Evolutionary conservation across 1,284 basidiomycete species (phyloP).

Genomic region (Boletus austroedulis): DNA sequence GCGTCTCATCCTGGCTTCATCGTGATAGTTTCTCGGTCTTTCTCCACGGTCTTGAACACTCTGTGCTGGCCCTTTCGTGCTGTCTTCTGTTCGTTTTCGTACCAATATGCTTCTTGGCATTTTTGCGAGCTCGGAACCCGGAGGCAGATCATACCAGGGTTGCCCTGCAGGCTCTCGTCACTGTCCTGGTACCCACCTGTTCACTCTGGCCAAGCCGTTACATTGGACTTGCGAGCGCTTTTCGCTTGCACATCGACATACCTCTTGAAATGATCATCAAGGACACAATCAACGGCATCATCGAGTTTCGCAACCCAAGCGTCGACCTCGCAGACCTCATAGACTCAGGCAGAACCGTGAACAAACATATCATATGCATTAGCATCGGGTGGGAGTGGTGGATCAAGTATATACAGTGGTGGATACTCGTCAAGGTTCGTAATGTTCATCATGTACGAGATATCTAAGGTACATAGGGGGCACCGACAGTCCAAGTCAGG

Average conservation of each 20-base stretch:
- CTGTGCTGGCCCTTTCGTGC: neutral
- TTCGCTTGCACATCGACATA: constrained; percentile 16
- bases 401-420: constrained; percentile 26
- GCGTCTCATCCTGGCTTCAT: constrained; percentile 6
- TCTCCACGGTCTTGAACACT: neutral
- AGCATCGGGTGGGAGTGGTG: constrained; percentile 32
- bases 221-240: constrained; percentile 26
- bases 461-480: constrained; percentile 2
- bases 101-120: neutral
- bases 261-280: constrained; percentile 29
- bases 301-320: constrained; percentile 36
- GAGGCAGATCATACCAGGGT: constrained; percentile 20
- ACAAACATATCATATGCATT: constrained; percentile 25
- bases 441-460: neutral
- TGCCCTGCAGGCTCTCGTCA: constrained; percentile 34
- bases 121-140: constrained; percentile 3
- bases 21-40: neutral
- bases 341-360: constrained; percentile 8
- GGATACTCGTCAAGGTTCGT: constrained; percentile 29
- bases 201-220: constrained; percentile 40
- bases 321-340: constrained; percentile 33
- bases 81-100: constrained; percentile 11
- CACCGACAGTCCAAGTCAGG: constrained; percentile 19
- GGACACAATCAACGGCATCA: constrained; percentile 26
- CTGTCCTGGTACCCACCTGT: constrained; percentile 35